Evolutionary conservation across 495 filamentous ascomycete genomes (phyloP).

Genomic region (Penicillium soppii): DNA sequence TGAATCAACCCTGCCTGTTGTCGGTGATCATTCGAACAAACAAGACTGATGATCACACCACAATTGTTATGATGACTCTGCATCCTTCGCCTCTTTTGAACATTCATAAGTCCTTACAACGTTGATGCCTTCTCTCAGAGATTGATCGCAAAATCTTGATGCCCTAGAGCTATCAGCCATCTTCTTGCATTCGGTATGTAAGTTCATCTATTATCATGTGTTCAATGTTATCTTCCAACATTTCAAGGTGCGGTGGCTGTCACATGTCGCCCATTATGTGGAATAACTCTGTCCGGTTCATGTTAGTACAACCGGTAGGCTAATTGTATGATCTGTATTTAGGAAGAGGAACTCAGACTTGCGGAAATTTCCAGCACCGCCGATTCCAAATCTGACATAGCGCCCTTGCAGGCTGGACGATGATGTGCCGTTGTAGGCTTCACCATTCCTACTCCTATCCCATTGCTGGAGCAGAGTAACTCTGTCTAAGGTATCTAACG

Average conservation of each 20-base stretch:
- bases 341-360: slow-evolving; percentile 23
- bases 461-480: slow-evolving; percentile 8
- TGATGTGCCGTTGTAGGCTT: neutral
- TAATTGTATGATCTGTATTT: neutral
- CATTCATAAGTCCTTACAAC: no score
- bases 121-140: no score
- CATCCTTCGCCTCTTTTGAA: no score
- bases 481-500: slow-evolving; percentile 5
- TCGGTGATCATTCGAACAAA: no score
- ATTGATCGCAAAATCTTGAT: no score
- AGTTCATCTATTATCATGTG: neutral
- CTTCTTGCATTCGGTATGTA: neutral
- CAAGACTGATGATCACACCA: no score
- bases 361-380: slow-evolving; percentile 41
- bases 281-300: slow-evolving; percentile 8
- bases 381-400: slow-evolving; percentile 38
- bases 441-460: slow-evolving; percentile 1
- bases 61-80: no score
- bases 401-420: slow-evolving; percentile 20
- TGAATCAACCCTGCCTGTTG: no score
- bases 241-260: slow-evolving; percentile 2
- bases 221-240: neutral
- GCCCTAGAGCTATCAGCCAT: no score
- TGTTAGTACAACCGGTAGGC: neutral
- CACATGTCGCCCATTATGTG: slow-evolving; percentile 12